A percentile compares a stretch with the other conserved stretches of the same genome.
Conservation (phyloP, 2,329 filamentous ascomycete genomes). For the Aspergillus japonicus region DNA sequence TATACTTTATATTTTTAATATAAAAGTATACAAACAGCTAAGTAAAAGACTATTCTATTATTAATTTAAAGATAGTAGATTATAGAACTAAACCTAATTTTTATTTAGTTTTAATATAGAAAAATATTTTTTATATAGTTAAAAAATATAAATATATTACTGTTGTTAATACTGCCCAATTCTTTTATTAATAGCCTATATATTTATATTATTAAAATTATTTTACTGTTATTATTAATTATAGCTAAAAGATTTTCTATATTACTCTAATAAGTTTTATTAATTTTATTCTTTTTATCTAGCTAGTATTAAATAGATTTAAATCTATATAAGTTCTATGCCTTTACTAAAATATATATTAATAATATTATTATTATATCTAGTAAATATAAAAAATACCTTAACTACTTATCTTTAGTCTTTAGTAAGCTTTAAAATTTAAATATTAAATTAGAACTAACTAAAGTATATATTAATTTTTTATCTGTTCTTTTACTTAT, state of each 20-base stretch:
- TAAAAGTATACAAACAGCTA: background rate
- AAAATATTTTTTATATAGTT: background rate
- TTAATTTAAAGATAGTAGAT: background rate
- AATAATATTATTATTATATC: background rate
- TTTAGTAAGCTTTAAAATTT: background rate
- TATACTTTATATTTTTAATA: background rate
- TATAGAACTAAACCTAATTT: too few relatives aligned
- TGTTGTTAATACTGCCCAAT: background rate
- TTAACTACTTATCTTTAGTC: background rate
- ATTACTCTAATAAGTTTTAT: background rate
- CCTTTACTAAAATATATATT: too few relatives aligned
- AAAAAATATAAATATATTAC: background rate
- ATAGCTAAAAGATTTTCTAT: background rate
- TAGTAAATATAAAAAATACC: background rate
- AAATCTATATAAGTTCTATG: too few relatives aligned
- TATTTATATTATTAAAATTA: background rate
- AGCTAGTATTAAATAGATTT: background rate
- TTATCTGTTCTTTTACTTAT: too few relatives aligned
- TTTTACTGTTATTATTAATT: background rate
- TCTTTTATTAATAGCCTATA: background rate
- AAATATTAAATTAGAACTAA: background rate
- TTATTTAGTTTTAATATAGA: background rate
- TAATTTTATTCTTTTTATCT: background rate
- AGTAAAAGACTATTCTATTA: background rate
- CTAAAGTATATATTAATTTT: background rate